A percentile compares a stretch with the other conserved stretches of the same genome.
Evolutionary conservation across 2,329 filamentous ascomycete genomes (phyloP).

Genomic region (Colletotrichum acutatum): DNA sequence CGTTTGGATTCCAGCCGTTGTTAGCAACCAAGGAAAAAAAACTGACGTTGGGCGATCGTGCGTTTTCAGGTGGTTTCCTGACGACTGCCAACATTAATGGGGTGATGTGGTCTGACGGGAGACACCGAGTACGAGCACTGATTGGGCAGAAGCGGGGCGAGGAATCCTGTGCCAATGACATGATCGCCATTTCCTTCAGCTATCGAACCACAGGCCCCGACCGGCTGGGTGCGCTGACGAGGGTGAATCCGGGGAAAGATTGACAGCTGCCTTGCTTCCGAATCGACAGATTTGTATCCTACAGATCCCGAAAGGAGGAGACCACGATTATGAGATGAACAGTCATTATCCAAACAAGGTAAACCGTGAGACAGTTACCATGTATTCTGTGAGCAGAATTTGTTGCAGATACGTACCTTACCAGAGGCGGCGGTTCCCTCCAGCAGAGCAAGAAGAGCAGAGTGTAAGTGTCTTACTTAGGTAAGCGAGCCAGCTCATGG

Average conservation of each 20-base stretch:
- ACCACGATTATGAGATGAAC: not conserved
- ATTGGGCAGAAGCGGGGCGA: constrained; percentile 26
- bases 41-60: constrained; percentile 21
- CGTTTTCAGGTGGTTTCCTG: constrained; percentile 32
- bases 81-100: constrained; percentile 34
- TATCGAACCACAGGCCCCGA: constrained; percentile 29
- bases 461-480: not conserved
- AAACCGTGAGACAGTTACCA: not conserved
- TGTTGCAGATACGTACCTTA: constrained; percentile 6
- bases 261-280: constrained; percentile 16
- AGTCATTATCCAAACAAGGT: not conserved
- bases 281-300: not conserved
- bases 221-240: constrained; percentile 20
- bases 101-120: constrained; percentile 38
- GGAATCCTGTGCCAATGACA: constrained; percentile 33
- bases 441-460: too few species aligned
- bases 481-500: constrained; percentile 1
- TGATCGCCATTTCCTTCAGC: constrained; percentile 21
- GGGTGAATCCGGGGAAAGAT: constrained; percentile 28
- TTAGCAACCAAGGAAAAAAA: not conserved
- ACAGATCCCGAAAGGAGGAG: constrained; percentile 9
- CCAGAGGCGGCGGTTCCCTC: not conserved
- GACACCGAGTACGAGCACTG: constrained; percentile 16
- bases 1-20: not conserved
- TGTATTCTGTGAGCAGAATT: not conserved